Conservation (phyloP, 176 grass and related monocot species). For the Tillandsia leiboldiana region DNA sequence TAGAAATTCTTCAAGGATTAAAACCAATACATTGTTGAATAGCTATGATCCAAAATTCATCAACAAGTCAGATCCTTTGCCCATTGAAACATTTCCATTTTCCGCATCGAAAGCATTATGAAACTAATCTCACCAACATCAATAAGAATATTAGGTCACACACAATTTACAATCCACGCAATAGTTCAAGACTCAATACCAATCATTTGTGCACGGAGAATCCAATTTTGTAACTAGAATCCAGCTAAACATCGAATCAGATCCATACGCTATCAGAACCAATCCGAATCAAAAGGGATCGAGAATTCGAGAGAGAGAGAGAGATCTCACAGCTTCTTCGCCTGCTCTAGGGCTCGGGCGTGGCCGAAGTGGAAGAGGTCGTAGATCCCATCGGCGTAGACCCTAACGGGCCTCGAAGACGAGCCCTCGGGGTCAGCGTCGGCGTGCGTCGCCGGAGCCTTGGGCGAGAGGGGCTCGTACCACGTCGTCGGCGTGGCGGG, state of each 20-base stretch:
- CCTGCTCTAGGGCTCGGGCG: conserved; percentile 60
- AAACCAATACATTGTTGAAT: background rate
- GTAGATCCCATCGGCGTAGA: conserved; percentile 63
- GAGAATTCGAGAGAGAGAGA: background rate
- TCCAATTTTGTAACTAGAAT: no score
- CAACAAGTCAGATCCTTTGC: background rate
- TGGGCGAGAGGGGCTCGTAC: conserved; percentile 33
- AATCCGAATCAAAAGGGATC: no score
- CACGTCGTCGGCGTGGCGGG: conserved; percentile 26
- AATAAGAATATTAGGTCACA: no score
- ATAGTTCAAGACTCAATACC: no score
- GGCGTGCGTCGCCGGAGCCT: background rate
- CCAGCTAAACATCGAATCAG: no score
- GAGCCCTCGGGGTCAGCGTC: conserved; percentile 9
- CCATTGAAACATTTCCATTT: no score
- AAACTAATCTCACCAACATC: no score
- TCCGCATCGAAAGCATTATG: no score
- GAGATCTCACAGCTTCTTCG: conserved; percentile 53
- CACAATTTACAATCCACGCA: no score
- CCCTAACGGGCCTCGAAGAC: conserved; percentile 22
- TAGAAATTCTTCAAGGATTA: background rate
- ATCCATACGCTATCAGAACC: no score
- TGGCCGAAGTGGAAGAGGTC: conserved; percentile 74
- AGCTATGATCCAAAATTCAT: background rate
- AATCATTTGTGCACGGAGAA: no score